Evolutionary conservation across 129 eudicot genomes (phyloP).

Genomic region (Artemisia tridentata): DNA sequence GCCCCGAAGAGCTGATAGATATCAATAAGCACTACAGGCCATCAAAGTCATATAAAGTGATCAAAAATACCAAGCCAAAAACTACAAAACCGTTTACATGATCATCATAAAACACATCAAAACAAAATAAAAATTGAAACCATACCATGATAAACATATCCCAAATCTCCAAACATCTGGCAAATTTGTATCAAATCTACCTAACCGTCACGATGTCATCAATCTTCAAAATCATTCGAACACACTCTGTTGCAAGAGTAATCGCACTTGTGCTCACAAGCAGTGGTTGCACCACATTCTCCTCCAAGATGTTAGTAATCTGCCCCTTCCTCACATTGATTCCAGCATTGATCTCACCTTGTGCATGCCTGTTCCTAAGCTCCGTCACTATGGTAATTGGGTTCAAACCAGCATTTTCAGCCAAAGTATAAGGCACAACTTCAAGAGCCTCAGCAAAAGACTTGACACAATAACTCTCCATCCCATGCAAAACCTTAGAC

Average conservation of each 20-base stretch:
- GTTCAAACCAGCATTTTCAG: constrained; percentile 93
- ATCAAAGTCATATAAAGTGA: too few species aligned
- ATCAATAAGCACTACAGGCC: too few species aligned
- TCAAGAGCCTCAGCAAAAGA: constrained; percentile 88
- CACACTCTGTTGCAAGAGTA: constrained; percentile 79
- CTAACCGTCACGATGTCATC: constrained; percentile 95
- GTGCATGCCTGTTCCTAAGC: constrained; percentile 90
- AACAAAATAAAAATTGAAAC: constrained; percentile 26
- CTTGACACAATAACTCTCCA: constrained; percentile 85
- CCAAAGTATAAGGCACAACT: constrained; percentile 87
- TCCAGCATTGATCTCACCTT: constrained; percentile 93
- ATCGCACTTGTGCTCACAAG: constrained; percentile 94
- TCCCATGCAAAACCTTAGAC: constrained; percentile 85
- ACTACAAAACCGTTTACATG: constrained; percentile 16
- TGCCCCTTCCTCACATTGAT: constrained; percentile 97
- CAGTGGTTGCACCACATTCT: constrained; percentile 93
- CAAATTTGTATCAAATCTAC: constrained; percentile 42
- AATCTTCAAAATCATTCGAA: constrained; percentile 94
- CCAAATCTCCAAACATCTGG: constrained; percentile 7
- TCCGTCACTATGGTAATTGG: constrained; percentile 91
- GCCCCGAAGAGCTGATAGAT: too few species aligned
- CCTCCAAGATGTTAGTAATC: constrained; percentile 88
- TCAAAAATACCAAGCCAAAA: constrained; percentile 8
- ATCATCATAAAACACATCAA: constrained; percentile 19
- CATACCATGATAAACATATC: constrained; percentile 22